Conservation (phyloP, 306 rosid genomes). For the Trichosanthes cucumerina region DNA sequence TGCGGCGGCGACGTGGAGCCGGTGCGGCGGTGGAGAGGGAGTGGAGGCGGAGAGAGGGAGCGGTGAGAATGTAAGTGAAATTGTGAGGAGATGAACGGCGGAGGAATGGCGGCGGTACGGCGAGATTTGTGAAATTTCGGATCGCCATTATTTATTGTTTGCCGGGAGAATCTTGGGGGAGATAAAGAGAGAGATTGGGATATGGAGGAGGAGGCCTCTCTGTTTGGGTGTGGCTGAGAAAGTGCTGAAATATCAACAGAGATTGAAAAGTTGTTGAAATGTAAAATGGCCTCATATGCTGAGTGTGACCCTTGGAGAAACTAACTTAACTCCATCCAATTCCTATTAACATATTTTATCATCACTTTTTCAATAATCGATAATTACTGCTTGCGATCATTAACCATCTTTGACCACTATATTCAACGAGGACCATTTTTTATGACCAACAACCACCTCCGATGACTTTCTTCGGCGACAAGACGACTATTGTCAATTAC, state of each 20-base stretch:
- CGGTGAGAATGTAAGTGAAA: neutral
- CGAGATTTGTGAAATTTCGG: constrained; percentile 35
- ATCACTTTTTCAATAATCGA: no score
- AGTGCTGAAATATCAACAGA: neutral
- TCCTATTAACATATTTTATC: no score
- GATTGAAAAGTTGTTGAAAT: neutral
- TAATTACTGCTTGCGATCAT: no score
- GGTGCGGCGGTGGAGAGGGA: neutral
- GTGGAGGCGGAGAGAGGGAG: constrained; percentile 13
- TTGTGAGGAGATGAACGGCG: neutral
- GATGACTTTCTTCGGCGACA: no score
- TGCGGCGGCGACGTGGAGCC: neutral
- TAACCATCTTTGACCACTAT: no score
- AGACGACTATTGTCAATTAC: no score
- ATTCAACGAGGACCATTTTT: no score
- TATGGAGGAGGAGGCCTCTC: neutral
- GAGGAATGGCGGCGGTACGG: constrained; percentile 21
- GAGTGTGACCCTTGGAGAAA: no score
- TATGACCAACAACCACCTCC: no score
- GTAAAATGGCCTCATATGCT: no score
- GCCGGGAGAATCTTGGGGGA: neutral
- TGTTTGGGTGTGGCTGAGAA: constrained; percentile 1
- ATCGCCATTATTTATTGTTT: constrained; percentile 28
- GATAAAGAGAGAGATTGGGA: neutral
- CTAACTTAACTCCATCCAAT: no score